phyloP scores from a whole-genome alignment of 441 rosid species.

The Eutrema salsugineum region DNA sequence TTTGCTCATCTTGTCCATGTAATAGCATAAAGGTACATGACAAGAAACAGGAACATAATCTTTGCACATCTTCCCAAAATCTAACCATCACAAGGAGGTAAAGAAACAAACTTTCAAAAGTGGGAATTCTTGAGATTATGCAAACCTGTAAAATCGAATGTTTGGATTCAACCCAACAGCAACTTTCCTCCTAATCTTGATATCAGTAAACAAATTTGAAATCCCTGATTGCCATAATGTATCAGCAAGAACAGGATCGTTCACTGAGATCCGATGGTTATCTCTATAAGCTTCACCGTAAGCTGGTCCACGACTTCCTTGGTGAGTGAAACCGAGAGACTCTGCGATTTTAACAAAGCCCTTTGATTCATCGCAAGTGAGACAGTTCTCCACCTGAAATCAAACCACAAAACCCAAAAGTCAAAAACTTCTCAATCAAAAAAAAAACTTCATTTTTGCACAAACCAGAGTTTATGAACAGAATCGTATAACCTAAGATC shows the following conservation, averaged over 20 bases:
- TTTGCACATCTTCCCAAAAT: background rate
- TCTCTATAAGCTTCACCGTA: constrained; percentile 92
- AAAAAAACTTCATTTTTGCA: too few species aligned
- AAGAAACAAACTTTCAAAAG: background rate
- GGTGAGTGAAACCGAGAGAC: constrained; percentile 75
- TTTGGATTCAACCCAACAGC: constrained; percentile 93
- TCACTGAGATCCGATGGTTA: constrained; percentile 69
- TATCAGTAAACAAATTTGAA: constrained; percentile 51
- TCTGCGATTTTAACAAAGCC: constrained; percentile 69
- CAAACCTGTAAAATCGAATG: constrained; percentile 81
- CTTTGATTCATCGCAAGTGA: constrained; percentile 67
- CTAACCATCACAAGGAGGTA: too few species aligned
- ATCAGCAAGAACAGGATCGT: constrained; percentile 68
- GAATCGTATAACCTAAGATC: too few species aligned
- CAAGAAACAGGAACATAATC: background rate
- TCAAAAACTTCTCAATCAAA: background rate
- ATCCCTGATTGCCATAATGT: constrained; percentile 80
- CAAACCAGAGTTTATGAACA: too few species aligned
- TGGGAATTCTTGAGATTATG: background rate
- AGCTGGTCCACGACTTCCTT: constrained; percentile 91
- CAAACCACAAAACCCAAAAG: background rate
- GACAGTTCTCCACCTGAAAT: constrained; percentile 70
- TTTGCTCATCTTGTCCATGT: background rate
- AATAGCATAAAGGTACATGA: too few species aligned
- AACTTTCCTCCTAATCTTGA: constrained; percentile 69